Percentiles rank a stretch among this genome's conserved stretches.
Evolutionary conservation across 2,329 filamentous ascomycete species (phyloP).

Genomic region (Atkinsonella hypoxylon): DNA sequence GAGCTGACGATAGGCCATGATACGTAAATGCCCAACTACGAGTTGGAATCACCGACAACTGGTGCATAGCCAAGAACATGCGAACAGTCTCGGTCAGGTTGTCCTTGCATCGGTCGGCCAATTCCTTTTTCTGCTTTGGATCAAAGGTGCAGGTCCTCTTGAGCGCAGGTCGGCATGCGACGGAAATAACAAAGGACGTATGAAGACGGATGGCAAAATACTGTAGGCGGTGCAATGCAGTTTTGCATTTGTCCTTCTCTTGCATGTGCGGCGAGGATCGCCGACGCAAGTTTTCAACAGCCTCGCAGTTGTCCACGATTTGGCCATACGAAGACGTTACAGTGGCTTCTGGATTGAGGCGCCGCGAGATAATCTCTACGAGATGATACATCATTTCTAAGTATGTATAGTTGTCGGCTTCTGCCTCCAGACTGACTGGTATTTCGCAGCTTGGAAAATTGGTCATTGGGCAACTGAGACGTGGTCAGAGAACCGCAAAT

Average conservation of each 20-base stretch:
- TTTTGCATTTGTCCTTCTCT: slow-evolving; percentile 51
- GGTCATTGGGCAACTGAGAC: slow-evolving; percentile 47
- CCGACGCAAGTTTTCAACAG: slow-evolving; percentile 38
- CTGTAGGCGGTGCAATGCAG: slow-evolving; percentile 49
- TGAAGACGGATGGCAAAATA: slow-evolving; percentile 54
- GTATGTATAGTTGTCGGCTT: slow-evolving; percentile 41
- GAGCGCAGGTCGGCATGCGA: slow-evolving; percentile 51
- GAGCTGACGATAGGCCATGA: slow-evolving; percentile 52
- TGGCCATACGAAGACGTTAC: slow-evolving; percentile 37
- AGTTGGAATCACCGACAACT: slow-evolving; percentile 53
- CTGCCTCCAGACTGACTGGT: slow-evolving; percentile 29
- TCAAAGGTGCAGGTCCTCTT: slow-evolving; percentile 41
- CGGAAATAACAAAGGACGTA: slow-evolving; percentile 53
- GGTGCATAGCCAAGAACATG: slow-evolving; percentile 60
- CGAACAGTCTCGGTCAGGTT: slow-evolving; percentile 54
- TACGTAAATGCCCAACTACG: slow-evolving; percentile 59
- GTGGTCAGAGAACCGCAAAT: neutral
- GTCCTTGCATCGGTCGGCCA: slow-evolving; percentile 47
- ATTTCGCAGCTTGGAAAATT: slow-evolving; percentile 45
- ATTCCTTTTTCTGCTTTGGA: slow-evolving; percentile 36
- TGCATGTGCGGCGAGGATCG: slow-evolving; percentile 40
- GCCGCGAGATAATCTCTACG: slow-evolving; percentile 46
- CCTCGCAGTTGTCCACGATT: slow-evolving; percentile 46
- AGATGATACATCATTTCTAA: slow-evolving; percentile 55
- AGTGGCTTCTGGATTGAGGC: slow-evolving; percentile 42